Percentiles rank a stretch among this genome's conserved stretches.
Evolutionary conservation across 2,329 filamentous ascomycete species (phyloP).

Genomic region (Orbilia quercus): DNA sequence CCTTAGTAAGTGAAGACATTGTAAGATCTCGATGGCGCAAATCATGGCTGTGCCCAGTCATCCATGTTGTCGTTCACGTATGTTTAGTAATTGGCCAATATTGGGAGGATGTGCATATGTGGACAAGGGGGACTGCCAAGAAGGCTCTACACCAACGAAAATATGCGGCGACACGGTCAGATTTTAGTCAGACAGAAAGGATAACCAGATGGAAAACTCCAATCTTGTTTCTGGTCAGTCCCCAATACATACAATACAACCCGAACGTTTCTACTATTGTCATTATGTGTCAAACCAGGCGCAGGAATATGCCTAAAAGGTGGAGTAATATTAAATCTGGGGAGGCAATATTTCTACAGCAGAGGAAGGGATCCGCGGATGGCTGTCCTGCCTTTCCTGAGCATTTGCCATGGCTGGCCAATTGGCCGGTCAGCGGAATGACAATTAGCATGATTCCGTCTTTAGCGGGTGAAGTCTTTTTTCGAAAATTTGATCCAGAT

Average conservation of each 20-base stretch:
- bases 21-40: too few relatives aligned
- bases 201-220: not conserved
- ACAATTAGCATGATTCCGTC: conserved; percentile 42
- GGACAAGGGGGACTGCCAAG: not conserved
- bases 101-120: not conserved
- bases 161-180: conserved; percentile 23
- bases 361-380: not conserved
- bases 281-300: too few relatives aligned
- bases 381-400: conserved; percentile 11
- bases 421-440: conserved; percentile 38
- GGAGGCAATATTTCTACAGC: not conserved
- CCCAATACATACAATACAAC: not conserved
- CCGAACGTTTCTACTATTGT: too few relatives aligned
- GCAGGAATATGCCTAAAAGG: too few relatives aligned
- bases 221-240: not conserved
- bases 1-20: not conserved
- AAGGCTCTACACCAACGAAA: not conserved
- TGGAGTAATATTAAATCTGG: too few relatives aligned
- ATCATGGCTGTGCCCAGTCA: too few relatives aligned
- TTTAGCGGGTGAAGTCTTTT: conserved; percentile 8
- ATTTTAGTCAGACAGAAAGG: conserved; percentile 37
- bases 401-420: conserved; percentile 8
- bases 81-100: conserved; percentile 9
- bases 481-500: conserved; percentile 20
- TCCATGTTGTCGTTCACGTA: not conserved